Percentiles rank a stretch among this genome's conserved stretches.
phyloP scores from a whole-genome alignment of 2,329 filamentous ascomycete species.

The Canariomyces notabilis region DNA sequence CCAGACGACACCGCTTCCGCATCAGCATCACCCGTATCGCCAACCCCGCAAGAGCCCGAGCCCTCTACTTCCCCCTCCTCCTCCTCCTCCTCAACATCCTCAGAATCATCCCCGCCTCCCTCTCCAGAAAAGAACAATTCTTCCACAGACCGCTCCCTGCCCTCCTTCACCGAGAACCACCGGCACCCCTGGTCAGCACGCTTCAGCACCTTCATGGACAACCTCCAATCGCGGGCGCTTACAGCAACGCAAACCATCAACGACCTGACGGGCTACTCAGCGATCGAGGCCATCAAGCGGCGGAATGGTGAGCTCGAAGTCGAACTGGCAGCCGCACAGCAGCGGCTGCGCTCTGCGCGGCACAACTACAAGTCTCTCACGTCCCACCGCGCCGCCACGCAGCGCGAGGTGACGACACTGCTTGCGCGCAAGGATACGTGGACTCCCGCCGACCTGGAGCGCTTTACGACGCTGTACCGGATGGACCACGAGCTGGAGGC shows the following conservation, averaged over 20 bases:
- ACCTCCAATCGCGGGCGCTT: slow-evolving; percentile 77
- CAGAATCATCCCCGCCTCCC: neutral
- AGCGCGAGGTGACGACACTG: slow-evolving; percentile 91
- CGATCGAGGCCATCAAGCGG: slow-evolving; percentile 78
- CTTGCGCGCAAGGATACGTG: slow-evolving; percentile 92
- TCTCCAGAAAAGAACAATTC: slow-evolving; percentile 8
- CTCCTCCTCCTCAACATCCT: neutral
- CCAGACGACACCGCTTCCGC: neutral
- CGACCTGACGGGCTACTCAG: slow-evolving; percentile 87
- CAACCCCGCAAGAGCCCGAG: neutral
- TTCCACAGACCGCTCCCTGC: slow-evolving; percentile 29
- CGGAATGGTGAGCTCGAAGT: slow-evolving; percentile 66
- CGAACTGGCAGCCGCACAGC: slow-evolving; percentile 54
- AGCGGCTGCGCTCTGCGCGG: slow-evolving; percentile 65
- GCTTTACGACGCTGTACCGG: slow-evolving; percentile 88
- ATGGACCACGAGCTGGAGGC: slow-evolving; percentile 92
- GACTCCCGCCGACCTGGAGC: slow-evolving; percentile 80
- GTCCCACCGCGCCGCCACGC: slow-evolving; percentile 74
- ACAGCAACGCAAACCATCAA: slow-evolving; percentile 85
- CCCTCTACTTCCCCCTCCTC: neutral
- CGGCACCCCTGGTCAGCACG: slow-evolving; percentile 39
- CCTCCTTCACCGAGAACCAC: slow-evolving; percentile 42
- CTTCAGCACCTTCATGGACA: slow-evolving; percentile 77
- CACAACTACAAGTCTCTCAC: slow-evolving; percentile 78
- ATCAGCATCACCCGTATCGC: neutral